Percentiles rank a stretch among this genome's conserved stretches.
These are phyloP conservation scores for Linnemannia exigua DNA, from an alignment of 192 early-diverging fungal genomes.

Conservation along the genomic window DNA sequence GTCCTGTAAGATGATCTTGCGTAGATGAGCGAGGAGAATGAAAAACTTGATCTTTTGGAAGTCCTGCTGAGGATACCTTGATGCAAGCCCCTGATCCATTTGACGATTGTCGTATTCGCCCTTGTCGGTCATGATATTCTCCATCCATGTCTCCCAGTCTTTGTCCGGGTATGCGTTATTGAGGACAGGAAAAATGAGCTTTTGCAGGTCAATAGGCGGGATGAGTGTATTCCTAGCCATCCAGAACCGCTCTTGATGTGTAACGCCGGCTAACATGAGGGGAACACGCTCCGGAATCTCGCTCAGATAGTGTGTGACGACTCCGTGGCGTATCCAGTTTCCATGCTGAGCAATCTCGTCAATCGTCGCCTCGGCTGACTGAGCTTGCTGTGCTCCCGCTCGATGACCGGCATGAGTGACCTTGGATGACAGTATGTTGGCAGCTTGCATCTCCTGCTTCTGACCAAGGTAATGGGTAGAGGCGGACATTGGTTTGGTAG, in stretches of 20 bases:
- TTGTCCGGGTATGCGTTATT: slow-evolving; percentile 1
- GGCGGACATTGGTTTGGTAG: neutral
- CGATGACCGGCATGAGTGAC: slow-evolving; percentile 16
- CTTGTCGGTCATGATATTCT: slow-evolving; percentile 34
- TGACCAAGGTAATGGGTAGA: slow-evolving; percentile 24
- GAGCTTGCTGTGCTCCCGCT: slow-evolving; percentile 29
- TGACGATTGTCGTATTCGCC: slow-evolving; percentile 1
- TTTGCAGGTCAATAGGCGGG: slow-evolving; percentile 32
- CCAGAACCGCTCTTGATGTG: slow-evolving; percentile 18
- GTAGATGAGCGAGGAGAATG: slow-evolving; percentile 21
- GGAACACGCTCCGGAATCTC: slow-evolving; percentile 11
- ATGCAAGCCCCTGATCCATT: neutral
- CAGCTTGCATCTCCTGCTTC: slow-evolving; percentile 18
- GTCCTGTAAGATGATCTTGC: slow-evolving; percentile 37
- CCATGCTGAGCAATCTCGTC: slow-evolving; percentile 33
- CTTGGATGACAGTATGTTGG: slow-evolving; percentile 21
- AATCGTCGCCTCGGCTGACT: slow-evolving; percentile 9
- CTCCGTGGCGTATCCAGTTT: slow-evolving; percentile 10
- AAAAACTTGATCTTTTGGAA: slow-evolving; percentile 13
- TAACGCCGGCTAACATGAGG: slow-evolving; percentile 23
- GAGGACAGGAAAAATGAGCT: slow-evolving; percentile 14
- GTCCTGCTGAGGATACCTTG: neutral
- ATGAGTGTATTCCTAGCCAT: slow-evolving; percentile 18
- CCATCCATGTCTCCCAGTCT: slow-evolving; percentile 28
- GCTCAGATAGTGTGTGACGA: slow-evolving; percentile 12